Evolutionary conservation across 2,329 filamentous ascomycete genomes (phyloP).

Genomic region (Aspergillus novofumigatus): DNA sequence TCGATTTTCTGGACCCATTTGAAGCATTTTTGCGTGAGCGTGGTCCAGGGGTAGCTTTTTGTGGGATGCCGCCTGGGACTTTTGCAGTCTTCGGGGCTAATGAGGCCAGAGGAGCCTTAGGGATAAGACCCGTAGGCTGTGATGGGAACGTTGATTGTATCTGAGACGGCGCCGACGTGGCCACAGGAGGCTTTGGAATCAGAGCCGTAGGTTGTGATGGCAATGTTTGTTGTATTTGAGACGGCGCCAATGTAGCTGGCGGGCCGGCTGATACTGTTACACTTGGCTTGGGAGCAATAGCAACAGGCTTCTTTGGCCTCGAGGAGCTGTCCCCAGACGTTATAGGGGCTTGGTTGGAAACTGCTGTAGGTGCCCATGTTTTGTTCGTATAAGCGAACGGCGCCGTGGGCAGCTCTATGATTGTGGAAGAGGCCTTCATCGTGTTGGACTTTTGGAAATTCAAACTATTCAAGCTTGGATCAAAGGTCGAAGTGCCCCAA

Average conservation of each 20-base stretch:
- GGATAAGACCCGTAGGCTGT: background rate
- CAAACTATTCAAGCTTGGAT: conserved; percentile 2
- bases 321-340: conserved; percentile 1
- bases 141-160: background rate
- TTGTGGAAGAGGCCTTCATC: conserved; percentile 23
- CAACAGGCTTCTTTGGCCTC: conserved; percentile 6
- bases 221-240: background rate
- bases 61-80: conserved; percentile 4
- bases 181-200: background rate
- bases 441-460: conserved; percentile 4
- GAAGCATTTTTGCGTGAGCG: conserved; percentile 14
- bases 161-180: background rate
- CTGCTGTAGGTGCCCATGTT: conserved; percentile 8
- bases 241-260: background rate
- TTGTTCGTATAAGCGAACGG: conserved; percentile 17
- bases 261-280: background rate
- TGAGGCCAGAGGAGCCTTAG: background rate
- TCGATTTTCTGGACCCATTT: conserved; percentile 14
- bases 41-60: conserved; percentile 9
- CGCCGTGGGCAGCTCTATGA: conserved; percentile 22
- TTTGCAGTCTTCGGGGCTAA: conserved; percentile 5
- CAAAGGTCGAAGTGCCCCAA: conserved; percentile 8
- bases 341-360: conserved; percentile 2
- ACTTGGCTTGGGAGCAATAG: conserved; percentile 13
- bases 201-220: background rate